Evolutionary conservation across 768 basidiomycete genomes (phyloP).

Genomic region (Tricholoma sp.): DNA sequence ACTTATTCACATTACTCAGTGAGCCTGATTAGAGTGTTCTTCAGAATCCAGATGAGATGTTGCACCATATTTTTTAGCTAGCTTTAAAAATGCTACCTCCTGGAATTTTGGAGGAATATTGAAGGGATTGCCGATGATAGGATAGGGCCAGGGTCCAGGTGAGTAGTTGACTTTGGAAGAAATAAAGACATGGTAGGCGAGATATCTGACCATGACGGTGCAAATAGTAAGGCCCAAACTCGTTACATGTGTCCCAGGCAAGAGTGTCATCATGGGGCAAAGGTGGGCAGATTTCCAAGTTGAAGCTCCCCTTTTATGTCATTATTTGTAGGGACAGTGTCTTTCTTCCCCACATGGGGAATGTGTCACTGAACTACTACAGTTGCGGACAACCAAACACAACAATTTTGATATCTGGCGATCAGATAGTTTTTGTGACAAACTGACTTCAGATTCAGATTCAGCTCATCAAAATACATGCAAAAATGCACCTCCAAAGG

Average conservation of each 20-base stretch:
- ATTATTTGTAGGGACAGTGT: too few species aligned
- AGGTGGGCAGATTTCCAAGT: too few species aligned
- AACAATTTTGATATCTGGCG: too few species aligned
- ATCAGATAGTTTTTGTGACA: too few species aligned
- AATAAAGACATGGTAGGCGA: background rate
- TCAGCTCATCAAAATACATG: too few species aligned
- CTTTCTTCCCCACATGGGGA: too few species aligned
- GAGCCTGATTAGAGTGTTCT: background rate
- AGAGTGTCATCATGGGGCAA: background rate
- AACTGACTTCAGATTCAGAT: too few species aligned
- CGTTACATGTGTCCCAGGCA: background rate
- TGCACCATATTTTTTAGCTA: background rate
- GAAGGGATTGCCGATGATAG: background rate
- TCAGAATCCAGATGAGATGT: background rate
- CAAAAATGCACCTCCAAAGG: too few species aligned
- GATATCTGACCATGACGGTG: background rate
- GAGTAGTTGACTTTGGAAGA: background rate
- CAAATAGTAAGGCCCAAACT: background rate
- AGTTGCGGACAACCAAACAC: too few species aligned
- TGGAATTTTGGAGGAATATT: background rate
- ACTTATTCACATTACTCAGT: background rate
- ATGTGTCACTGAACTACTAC: too few species aligned
- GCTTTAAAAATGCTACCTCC: background rate
- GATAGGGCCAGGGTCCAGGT: background rate
- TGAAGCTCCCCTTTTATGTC: too few species aligned